These are phyloP conservation scores for Chondrus crispus DNA, from an alignment of 23 red algal species.

Conservation along the genomic window DNA sequence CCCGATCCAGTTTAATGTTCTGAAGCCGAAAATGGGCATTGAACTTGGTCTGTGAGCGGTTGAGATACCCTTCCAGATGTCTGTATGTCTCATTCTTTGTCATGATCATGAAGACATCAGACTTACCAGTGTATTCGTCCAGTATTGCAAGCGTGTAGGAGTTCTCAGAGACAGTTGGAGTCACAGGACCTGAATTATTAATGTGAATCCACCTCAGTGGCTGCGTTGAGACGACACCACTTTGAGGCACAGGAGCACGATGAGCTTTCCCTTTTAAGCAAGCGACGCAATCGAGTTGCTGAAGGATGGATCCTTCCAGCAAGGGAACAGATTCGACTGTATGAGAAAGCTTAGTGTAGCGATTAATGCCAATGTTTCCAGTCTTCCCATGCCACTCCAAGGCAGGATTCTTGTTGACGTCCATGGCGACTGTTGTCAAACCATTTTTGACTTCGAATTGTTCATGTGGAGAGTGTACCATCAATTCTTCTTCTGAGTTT, in stretches of 20 bases:
- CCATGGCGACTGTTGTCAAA: background rate
- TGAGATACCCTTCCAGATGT: background rate
- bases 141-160: conserved; percentile 1
- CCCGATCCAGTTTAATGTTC: background rate
- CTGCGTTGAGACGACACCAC: background rate
- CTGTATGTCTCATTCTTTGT: background rate
- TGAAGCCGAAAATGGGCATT: background rate
- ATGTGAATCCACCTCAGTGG: background rate
- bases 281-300: background rate
- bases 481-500: too few relatives aligned
- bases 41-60: background rate
- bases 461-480: too few relatives aligned
- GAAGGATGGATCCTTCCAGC: background rate
- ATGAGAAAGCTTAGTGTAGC: too few relatives aligned
- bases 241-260: background rate
- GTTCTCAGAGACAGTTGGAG: background rate
- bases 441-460: background rate
- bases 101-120: background rate
- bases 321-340: too few relatives aligned
- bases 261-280: background rate
- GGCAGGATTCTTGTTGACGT: too few relatives aligned
- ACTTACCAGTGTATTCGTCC: conserved; percentile 12
- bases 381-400: too few relatives aligned
- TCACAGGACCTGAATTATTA: conserved; percentile 3
- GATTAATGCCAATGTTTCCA: too few relatives aligned